Base-by-base conservation (phyloP, 2,329 filamentous ascomycete genomes). In the Colletotrichum sp. region DNA sequence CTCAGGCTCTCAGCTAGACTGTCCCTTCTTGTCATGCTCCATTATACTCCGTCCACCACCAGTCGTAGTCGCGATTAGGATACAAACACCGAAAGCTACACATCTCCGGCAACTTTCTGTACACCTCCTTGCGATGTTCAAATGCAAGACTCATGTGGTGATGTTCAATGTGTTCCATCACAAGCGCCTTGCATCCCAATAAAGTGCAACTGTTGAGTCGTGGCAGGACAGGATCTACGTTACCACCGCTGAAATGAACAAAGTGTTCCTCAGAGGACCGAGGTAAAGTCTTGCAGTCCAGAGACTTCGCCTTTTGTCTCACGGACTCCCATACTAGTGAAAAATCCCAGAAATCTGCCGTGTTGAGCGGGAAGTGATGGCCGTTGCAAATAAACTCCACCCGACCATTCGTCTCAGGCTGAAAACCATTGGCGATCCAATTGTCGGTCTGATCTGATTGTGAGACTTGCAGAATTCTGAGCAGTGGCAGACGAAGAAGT, bases 51-150 rank as follows among this genome's bases (percentile, higher is more conserved):
- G n/a, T n/a, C 19, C 44, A 52, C 44, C n/a, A 52, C n/a, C n/a
- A 52, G n/a, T 52, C n/a, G 44, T 7, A 13, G 0, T 52, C 0
- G n/a, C 44, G 44, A 0, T 22, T 3, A 13, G n/a, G n/a, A 22
- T 13, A 2, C n/a, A 52, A 12, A 12, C 11, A 13, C 12, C 44
- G 44, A 13, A 52, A 52, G 44, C 44, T 13, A 3, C n/a, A 0
- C n/a, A 52, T 52, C n/a, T 52, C 44, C 1, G 44, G 44, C 3
- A 8, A 2, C 11, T 22, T 52, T 8, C 44, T 52, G n/a, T 52
- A 52, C 6, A 13, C 44, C n/a, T 52, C 44, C 44, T 22, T 22
- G 1, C 44, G 0, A 52, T 52, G 0, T 22, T 52, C 44, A 52
- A 22, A 52, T 52, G 44, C 44, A 52, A 52, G 44, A 22, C 44